Evolutionary conservation across 495 filamentous ascomycete species (phyloP).

Genomic region (Clavariopsis aquatica): DNA sequence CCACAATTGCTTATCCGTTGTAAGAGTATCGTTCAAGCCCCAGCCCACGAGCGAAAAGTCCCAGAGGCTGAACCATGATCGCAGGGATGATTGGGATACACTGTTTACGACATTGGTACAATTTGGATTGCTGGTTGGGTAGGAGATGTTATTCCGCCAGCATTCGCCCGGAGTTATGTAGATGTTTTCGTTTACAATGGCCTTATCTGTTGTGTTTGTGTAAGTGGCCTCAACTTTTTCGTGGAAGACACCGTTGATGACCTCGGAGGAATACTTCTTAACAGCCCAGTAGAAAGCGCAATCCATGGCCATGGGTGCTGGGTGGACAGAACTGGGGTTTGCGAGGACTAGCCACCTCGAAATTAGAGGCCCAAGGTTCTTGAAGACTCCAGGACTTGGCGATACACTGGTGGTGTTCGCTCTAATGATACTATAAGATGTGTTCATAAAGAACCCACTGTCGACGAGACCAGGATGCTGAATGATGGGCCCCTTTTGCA

Average conservation of each 20-base stretch:
- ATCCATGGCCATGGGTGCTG: constrained; percentile 4
- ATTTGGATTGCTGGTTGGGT: background rate
- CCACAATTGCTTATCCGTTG: background rate
- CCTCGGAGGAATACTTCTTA: constrained; percentile 1
- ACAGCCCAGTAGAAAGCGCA: constrained; percentile 9
- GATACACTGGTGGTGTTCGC: background rate
- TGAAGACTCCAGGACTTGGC: background rate
- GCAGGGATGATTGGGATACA: background rate
- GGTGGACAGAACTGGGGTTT: background rate
- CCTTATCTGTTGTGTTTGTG: background rate
- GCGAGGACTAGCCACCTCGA: background rate
- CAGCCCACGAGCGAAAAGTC: background rate
- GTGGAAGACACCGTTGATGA: background rate
- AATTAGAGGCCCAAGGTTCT: background rate
- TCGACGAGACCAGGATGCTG: background rate
- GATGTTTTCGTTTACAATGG: background rate
- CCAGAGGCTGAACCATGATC: background rate
- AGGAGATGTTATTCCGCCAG: background rate
- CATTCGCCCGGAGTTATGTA: background rate
- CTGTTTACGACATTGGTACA: background rate
- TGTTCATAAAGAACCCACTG: background rate
- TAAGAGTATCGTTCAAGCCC: background rate
- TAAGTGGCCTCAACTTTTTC: background rate
- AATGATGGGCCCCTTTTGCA: background rate
- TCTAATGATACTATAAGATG: background rate